These are phyloP conservation scores for Saccharum officinarum DNA, from an alignment of 176 grass and related monocot species.

Conservation along the genomic window DNA sequence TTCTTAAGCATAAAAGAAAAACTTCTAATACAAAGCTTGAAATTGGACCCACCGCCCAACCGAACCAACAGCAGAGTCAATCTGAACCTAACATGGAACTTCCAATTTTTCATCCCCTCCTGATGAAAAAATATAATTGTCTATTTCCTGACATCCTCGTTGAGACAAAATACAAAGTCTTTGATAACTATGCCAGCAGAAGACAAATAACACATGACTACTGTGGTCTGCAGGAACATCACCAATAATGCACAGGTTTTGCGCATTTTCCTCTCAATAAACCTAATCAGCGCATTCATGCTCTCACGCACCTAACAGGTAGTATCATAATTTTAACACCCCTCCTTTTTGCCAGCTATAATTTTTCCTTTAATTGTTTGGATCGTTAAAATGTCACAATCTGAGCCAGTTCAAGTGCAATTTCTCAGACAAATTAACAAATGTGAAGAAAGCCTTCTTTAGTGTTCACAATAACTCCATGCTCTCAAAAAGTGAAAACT, in stretches of 20 bases:
- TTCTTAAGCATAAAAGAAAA: background rate
- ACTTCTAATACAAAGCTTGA: constrained; percentile 7
- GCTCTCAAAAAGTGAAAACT: background rate
- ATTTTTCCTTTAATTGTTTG: background rate
- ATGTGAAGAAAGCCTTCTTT: background rate
- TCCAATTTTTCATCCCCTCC: background rate
- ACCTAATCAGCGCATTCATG: background rate
- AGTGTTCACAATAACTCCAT: background rate
- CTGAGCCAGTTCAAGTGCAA: background rate
- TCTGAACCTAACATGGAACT: constrained; percentile 4
- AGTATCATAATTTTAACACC: background rate
- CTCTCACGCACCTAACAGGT: background rate
- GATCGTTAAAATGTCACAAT: constrained; percentile 1
- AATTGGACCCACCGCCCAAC: constrained; percentile 16
- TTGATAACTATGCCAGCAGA: background rate
- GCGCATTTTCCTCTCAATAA: background rate
- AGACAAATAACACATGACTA: background rate
- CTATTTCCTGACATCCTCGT: background rate
- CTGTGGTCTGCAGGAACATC: background rate
- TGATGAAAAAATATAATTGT: background rate
- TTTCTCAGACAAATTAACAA: constrained; percentile 8
- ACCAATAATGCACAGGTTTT: background rate
- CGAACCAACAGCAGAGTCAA: background rate
- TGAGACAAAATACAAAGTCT: background rate
- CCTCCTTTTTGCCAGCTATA: background rate